phyloP scores from a whole-genome alignment of 768 basidiomycete species.

The Termitomyces sp. region DNA sequence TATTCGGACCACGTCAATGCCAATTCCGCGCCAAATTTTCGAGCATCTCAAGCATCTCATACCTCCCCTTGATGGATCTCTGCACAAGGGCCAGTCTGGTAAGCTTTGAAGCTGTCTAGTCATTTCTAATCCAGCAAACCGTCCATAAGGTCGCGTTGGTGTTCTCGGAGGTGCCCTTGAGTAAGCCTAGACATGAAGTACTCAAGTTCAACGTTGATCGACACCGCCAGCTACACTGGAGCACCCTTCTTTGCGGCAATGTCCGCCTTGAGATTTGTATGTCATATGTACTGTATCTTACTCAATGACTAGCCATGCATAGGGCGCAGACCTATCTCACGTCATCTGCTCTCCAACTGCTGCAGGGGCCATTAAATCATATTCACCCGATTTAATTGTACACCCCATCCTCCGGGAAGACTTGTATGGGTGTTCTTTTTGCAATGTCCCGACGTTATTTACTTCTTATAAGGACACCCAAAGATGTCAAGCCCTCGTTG shows the following conservation, averaged over 20 bases:
- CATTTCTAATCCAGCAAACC: not conserved
- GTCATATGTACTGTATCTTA: conserved; percentile 14
- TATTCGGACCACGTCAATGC: conserved; percentile 36
- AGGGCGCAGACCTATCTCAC: conserved; percentile 95
- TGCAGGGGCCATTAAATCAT: conserved; percentile 91
- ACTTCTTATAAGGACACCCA: conserved; percentile 32
- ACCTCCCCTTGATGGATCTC: conserved; percentile 80
- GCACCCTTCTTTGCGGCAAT: conserved; percentile 96
- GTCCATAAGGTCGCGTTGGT: conserved; percentile 69
- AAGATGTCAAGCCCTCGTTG: conserved; percentile 45
- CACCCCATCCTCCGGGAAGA: conserved; percentile 83
- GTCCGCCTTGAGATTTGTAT: conserved; percentile 79
- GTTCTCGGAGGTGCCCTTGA: conserved; percentile 92
- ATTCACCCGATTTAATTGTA: conserved; percentile 95
- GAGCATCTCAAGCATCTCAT: conserved; percentile 78
- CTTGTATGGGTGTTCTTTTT: conserved; percentile 33
- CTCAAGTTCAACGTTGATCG: not conserved
- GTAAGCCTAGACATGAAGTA: conserved; percentile 40
- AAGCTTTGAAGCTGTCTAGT: conserved; percentile 13
- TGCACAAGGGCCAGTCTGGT: conserved; percentile 97
- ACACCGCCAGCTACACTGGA: conserved; percentile 74
- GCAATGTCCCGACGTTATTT: not conserved
- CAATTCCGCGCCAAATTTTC: conserved; percentile 53
- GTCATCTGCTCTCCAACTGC: conserved; percentile 95
- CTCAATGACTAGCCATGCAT: not conserved